A percentile compares a stretch with the other conserved stretches of the same genome.
Conservation (phyloP, 2,329 filamentous ascomycete species). For the Hypoxylon sp. region DNA sequence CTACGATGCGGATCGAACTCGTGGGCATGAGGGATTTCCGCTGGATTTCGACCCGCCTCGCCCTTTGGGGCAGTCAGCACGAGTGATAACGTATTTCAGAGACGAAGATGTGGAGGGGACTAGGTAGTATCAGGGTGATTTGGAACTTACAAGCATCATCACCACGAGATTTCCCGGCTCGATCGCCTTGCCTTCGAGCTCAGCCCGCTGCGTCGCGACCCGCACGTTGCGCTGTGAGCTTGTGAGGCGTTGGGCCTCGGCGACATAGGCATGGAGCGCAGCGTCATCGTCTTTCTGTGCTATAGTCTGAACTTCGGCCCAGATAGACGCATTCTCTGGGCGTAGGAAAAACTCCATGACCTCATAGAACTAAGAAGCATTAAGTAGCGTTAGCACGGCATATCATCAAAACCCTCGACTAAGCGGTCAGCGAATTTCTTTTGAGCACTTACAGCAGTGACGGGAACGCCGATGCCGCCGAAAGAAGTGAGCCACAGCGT, state of each 20-base stretch:
- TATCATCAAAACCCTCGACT: neutral
- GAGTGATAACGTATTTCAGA: conserved; percentile 30
- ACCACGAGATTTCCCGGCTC: conserved; percentile 58
- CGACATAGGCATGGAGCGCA: conserved; percentile 54
- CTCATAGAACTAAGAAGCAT: conserved; percentile 58
- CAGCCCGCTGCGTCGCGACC: conserved; percentile 51
- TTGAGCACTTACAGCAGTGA: conserved; percentile 53
- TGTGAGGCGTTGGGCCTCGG: conserved; percentile 58
- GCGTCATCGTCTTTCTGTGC: conserved; percentile 54
- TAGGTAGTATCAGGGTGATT: too few relatives aligned
- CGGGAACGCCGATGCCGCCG: conserved; percentile 56
- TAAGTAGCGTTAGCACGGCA: conserved; percentile 37
- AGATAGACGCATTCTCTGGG: conserved; percentile 56
- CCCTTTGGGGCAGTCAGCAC: conserved; percentile 48
- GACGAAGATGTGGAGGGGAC: too few relatives aligned
- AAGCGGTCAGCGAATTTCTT: neutral
- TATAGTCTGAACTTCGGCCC: conserved; percentile 58
- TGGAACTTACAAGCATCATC: conserved; percentile 55
- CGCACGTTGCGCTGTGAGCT: conserved; percentile 57
- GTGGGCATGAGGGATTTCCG: conserved; percentile 54
- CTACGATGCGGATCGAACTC: conserved; percentile 60
- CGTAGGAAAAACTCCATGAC: conserved; percentile 58
- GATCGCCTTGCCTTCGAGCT: conserved; percentile 56
- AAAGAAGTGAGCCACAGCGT: conserved; percentile 57
- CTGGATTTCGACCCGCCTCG: conserved; percentile 55